Base-by-base conservation (phyloP, 805 yeast species). In the Candida yuanshanica region DNA sequence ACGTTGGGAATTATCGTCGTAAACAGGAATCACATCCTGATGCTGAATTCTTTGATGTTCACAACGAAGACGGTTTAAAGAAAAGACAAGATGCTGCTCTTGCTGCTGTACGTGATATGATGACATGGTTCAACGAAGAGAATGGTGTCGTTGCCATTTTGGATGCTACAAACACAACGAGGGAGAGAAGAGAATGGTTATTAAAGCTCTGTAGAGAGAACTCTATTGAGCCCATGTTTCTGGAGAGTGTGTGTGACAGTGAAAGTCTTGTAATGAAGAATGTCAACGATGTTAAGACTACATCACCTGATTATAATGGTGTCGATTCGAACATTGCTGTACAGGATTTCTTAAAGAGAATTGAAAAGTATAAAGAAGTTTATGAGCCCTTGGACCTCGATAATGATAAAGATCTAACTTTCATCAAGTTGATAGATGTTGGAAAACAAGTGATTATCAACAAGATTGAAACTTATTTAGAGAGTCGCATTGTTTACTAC, bases 181-280 rank as follows among this genome's bases (percentile, higher is more conserved):
- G 72, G 44, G 77, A 71, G 35, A 75, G 95, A 53, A 73, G 99
- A 51, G 69, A 69, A 20, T 67, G 74, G 68, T 75, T 91, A 39
- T 66, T 81, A 47, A 61, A 73, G 49, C 68, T 83, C 41, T 77
- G 84, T 50, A 66, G 83, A 27, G 74, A 74, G 46, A 74, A 83
- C 55, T 72, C 72, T 33, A 81, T 93, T 43, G 91, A 87, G 60
- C 95, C 98, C 2, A 78, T 93, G 72, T 93, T 91, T 59, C 75
- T 93, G 46, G 99, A 93, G 59, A 83, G 95, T 56, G 85, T 81
- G 75, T 90, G 96, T 62, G 83, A 88, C 56, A 93, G 89, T 63
- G 72, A 82, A 48, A 82, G 81, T 22, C 72, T 89, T 45, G 79
- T 93, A 27, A 69, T 74, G 64, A 82, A 83, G 52, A 91, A 90